Percentiles rank a stretch among this genome's conserved stretches.
Conservation (phyloP, 225 moss, liverwort and hornwort species). For the Bryoerythrophyllum caledonicum region DNA sequence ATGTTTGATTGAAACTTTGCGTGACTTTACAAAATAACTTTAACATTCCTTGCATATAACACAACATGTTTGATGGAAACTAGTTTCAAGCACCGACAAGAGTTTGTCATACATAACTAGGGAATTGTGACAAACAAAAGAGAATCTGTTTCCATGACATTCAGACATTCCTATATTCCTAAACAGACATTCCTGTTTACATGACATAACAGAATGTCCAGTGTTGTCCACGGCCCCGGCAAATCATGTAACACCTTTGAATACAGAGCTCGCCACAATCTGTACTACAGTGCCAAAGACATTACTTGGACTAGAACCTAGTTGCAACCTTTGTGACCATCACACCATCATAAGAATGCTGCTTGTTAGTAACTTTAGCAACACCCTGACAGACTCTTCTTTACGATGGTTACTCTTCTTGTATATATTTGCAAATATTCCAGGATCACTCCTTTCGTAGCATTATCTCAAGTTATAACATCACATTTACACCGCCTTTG, state of each 20-base stretch:
- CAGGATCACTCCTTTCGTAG: not conserved
- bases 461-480: not conserved
- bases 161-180: conserved; percentile 1
- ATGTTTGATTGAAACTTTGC: no score
- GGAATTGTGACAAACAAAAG: not conserved
- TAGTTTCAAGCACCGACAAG: not conserved
- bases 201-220: not conserved
- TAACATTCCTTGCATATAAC: not conserved
- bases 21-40: no score
- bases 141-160: not conserved
- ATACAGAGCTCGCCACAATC: not conserved
- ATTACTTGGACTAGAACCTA: not conserved
- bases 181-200: no score
- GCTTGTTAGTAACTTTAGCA: not conserved
- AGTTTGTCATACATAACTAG: not conserved
- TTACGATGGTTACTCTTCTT: no score
- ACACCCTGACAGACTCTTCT: not conserved
- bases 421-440: not conserved
- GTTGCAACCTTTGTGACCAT: not conserved
- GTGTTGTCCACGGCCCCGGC: not conserved
- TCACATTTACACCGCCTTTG: not conserved
- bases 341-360: not conserved
- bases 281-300: not conserved
- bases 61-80: not conserved
- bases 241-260: not conserved